Conservation (phyloP, 2,329 filamentous ascomycete species). For the Paecilomyces sp. region DNA sequence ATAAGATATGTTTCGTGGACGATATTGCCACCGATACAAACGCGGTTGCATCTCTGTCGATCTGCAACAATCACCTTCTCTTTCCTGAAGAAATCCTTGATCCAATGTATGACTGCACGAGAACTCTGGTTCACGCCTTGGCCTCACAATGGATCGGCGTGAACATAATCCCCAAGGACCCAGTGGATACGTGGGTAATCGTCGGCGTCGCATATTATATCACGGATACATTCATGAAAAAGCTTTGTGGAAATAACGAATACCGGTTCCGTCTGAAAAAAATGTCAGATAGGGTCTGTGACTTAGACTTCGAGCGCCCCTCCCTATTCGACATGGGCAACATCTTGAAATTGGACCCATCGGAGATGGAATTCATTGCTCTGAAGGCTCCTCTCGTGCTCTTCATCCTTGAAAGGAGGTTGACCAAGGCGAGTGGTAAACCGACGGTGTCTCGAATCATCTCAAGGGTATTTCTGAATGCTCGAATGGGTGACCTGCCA, state of each 20-base stretch:
- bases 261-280: conserved; percentile 85
- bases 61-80: conserved; percentile 80
- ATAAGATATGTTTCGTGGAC: conserved; percentile 91
- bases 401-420: conserved; percentile 85
- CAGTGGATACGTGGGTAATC: conserved; percentile 79
- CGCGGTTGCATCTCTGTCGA: conserved; percentile 72
- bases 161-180: conserved; percentile 77
- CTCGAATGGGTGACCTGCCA: conserved; percentile 69
- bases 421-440: conserved; percentile 81
- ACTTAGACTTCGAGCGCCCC: conserved; percentile 73
- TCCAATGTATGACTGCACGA: conserved; percentile 71
- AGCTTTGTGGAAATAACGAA: conserved; percentile 88
- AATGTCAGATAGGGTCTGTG: conserved; percentile 72
- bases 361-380: conserved; percentile 83
- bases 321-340: conserved; percentile 75
- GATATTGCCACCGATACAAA: conserved; percentile 71
- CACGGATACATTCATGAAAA: conserved; percentile 86
- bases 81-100: conserved; percentile 83
- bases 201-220: conserved; percentile 91
- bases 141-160: conserved; percentile 93
- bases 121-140: conserved; percentile 72
- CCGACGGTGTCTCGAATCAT: conserved; percentile 79
- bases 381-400: conserved; percentile 86
- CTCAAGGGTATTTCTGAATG: conserved; percentile 75
- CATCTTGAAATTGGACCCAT: conserved; percentile 69